Percentiles rank a stretch among this genome's conserved stretches.
Conservation (phyloP, 2,329 filamentous ascomycete genomes). For the Bretziella fagacearum region DNA sequence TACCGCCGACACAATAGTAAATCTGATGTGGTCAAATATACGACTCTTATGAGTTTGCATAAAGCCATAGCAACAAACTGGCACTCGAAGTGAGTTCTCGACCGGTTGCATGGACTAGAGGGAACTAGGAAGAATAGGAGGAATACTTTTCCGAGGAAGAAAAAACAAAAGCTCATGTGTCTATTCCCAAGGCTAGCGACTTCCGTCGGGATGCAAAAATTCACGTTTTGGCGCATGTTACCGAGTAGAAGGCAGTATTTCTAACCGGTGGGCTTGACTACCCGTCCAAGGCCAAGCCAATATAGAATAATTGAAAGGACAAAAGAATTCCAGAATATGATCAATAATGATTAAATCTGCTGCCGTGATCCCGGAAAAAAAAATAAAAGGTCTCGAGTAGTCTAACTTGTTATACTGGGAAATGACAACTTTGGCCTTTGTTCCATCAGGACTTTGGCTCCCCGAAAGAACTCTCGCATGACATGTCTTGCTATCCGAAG, state of each 20-base stretch:
- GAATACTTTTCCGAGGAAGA: neutral
- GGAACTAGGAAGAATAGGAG: too few species aligned
- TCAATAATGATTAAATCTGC: neutral
- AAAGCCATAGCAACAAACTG: too few species aligned
- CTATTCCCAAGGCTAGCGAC: neutral
- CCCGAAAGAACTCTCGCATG: too few species aligned
- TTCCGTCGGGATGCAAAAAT: neutral
- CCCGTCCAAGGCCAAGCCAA: neutral
- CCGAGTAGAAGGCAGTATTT: neutral
- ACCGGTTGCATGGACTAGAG: too few species aligned
- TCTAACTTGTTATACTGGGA: too few species aligned
- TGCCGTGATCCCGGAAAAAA: too few species aligned
- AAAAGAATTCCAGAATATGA: neutral
- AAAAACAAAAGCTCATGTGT: neutral
- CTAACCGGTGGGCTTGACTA: neutral
- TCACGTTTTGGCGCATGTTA: neutral
- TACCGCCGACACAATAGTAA: neutral
- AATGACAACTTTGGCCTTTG: too few species aligned
- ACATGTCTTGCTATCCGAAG: too few species aligned
- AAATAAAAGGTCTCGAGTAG: too few species aligned
- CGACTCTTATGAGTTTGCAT: too few species aligned
- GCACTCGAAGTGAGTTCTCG: too few species aligned
- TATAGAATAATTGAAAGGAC: neutral
- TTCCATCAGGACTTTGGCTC: too few species aligned
- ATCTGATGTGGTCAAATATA: neutral